Evolutionary conservation across 257 asterid genomes (phyloP), one percentile per base, ranked within the genome.

Genomic region (Penstemon barbatus): DNA sequence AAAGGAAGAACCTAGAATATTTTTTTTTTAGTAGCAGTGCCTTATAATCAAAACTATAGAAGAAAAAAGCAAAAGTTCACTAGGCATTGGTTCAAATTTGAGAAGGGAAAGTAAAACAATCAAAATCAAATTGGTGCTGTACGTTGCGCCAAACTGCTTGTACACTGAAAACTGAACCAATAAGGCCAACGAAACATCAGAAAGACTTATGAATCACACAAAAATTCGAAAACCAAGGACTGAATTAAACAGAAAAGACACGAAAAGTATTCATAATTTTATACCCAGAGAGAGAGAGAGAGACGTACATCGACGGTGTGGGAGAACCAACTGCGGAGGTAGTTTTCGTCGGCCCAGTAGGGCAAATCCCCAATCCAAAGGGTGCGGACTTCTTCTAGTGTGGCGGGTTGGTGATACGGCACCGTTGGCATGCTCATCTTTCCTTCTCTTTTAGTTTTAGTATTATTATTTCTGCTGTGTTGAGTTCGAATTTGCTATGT

Each of bases 321-420:
- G 61, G 95, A 71, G 74, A 93, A 93, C 97, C 99, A 93, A 76
- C 88, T 85, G 48, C 89, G 92, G 68, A 93, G 95, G 74, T 88
- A 93, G 55, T 85, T 77, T 71, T 93, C 99, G 71, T 93, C 99
- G 38, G 99, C 97, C 99, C 99, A 93, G 65, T 85, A 88, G 10
- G 99, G 99, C 86, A 93, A 87, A 83, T 93, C 99, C 36, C 99
- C 99, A 69, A 93, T 93, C 99, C 99, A 93, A 13, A 93, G 97
- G 61, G 99, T 93, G 6, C 99, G 97, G 6, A 93, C 99, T 75
- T 93, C 99, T 77, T 93, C 99, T 6, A 88, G 85, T 43, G 96
- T 87, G 3, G 96, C 89, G 4, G 99, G 95, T 76, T 88, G 99
- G 80, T 93, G 99, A 75, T 93, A 93, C 67, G 98, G 93, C 69